phyloP scores from a whole-genome alignment of 163 green algal genomes.

The Volvox carteri region DNA sequence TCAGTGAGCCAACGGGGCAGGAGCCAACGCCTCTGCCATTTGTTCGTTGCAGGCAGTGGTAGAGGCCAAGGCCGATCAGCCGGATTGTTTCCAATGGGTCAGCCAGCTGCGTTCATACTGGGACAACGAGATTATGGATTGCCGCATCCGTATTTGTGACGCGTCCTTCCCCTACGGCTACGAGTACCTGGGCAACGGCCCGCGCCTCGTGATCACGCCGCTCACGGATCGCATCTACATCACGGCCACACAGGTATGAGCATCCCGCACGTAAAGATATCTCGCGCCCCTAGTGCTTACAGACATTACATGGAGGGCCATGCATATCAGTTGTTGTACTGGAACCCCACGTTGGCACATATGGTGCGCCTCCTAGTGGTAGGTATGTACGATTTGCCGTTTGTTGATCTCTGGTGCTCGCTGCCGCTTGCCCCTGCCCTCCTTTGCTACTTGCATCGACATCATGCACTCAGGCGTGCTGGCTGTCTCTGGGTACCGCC shows the following conservation, averaged over 20 bases:
- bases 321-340: too few species aligned
- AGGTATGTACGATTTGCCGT: background rate
- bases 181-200: slow-evolving; percentile 87
- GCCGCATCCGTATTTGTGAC: slow-evolving; percentile 84
- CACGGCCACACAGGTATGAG: slow-evolving; percentile 77
- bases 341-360: background rate
- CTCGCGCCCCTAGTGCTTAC: background rate
- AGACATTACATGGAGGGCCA: too few species aligned
- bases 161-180: slow-evolving; percentile 90
- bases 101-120: slow-evolving; percentile 91
- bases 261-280: background rate
- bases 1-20: too few species aligned
- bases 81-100: slow-evolving; percentile 89
- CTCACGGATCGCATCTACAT: slow-evolving; percentile 94
- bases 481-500: slow-evolving; percentile 88
- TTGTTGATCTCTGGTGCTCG: background rate
- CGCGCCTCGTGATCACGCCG: slow-evolving; percentile 85
- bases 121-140: slow-evolving; percentile 84
- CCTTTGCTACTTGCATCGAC: background rate
- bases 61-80: slow-evolving; percentile 71
- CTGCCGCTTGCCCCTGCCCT: background rate
- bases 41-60: slow-evolving; percentile 71
- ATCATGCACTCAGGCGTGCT: slow-evolving; percentile 80
- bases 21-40: too few species aligned
- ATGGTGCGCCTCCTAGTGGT: background rate